Evolutionary conservation across 768 basidiomycete species (phyloP), one percentile per base, ranked within the genome.

Genomic region (Chalciporus pseudorubinellus): DNA sequence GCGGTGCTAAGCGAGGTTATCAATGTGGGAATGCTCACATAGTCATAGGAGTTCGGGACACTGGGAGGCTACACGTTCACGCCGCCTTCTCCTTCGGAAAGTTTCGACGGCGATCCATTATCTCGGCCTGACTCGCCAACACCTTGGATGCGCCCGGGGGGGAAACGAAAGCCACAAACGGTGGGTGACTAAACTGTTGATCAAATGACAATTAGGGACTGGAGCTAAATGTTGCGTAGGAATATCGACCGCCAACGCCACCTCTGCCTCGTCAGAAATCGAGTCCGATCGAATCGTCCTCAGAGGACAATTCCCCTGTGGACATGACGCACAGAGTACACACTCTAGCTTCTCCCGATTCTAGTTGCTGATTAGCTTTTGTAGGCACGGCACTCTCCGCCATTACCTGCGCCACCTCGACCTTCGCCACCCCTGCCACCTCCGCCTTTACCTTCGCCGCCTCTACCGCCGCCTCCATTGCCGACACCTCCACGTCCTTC

Each of bases 181-280:
- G 70, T 70, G 52, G 53, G 68, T 52, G 44, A 41, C 22, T 19
- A 24, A 38, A 12, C n/a, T 46, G 2, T 11, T 18, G 31, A 41
- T 46, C 31, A 40, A 44, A 46, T 44, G 29, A 11, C 12, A 7
- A 13, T 31, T 3, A n/a, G 26, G 18, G 14, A 42, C 42, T 12
- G 22, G 26, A 18, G 45, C 49, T 54, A 46, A 50, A 41, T 38
- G 28, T 36, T 59, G 14, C 44, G 4, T 48, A 81, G 81, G 65
- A 72, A 29, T 83, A 80, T 62, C 75, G 81, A n/a, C 80, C 81
- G 39, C 81, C 81, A 5, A 83, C 81, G 1, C 81, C 81, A 3
- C 81, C 81, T 22, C 65, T 81, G 21, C 74, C 72, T 29, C 66
- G 69, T 40, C 72, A 70, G 58, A 71, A 69, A 60, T 68, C 63